Conservation (phyloP, 345 rosid genomes). For the Gossypium rotundifolium region DNA sequence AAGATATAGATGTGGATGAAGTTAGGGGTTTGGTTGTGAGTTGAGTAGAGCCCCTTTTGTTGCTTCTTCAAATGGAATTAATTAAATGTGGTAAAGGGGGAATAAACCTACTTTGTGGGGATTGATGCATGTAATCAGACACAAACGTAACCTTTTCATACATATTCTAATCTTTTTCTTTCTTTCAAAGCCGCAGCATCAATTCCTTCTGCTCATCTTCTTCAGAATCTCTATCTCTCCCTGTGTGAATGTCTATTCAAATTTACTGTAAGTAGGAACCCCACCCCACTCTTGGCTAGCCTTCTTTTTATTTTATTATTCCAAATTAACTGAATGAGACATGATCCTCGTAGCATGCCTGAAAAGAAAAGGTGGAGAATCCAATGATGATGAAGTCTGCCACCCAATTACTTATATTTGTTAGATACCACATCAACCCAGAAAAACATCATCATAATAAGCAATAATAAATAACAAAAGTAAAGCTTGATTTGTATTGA, state of each 20-base stretch:
- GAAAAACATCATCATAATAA: background rate
- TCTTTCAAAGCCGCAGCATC: slow-evolving; percentile 26
- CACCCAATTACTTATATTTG: background rate
- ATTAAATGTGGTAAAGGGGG: slow-evolving; percentile 16
- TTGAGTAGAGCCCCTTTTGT: no score
- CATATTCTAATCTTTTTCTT: slow-evolving; percentile 21
- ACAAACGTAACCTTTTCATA: slow-evolving; percentile 27
- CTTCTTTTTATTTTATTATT: background rate
- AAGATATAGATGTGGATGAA: no score
- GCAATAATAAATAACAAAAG: background rate
- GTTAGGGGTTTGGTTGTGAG: no score
- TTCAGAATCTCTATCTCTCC: background rate
- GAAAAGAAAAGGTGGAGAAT: slow-evolving; percentile 8
- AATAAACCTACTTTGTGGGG: slow-evolving; percentile 31
- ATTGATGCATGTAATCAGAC: slow-evolving; percentile 35
- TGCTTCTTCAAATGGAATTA: no score
- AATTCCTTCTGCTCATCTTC: slow-evolving; percentile 23
- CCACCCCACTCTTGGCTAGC: slow-evolving; percentile 15
- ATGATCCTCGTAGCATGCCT: slow-evolving; percentile 17
- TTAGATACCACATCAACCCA: background rate
- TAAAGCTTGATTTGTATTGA: no score
- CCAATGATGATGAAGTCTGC: background rate
- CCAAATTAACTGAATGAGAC: slow-evolving; percentile 20
- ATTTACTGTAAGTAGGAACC: background rate
- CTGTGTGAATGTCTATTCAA: no score